Base-by-base conservation (phyloP, 2,329 filamentous ascomycete species). In the Sphaerulina vaccinii region DNA sequence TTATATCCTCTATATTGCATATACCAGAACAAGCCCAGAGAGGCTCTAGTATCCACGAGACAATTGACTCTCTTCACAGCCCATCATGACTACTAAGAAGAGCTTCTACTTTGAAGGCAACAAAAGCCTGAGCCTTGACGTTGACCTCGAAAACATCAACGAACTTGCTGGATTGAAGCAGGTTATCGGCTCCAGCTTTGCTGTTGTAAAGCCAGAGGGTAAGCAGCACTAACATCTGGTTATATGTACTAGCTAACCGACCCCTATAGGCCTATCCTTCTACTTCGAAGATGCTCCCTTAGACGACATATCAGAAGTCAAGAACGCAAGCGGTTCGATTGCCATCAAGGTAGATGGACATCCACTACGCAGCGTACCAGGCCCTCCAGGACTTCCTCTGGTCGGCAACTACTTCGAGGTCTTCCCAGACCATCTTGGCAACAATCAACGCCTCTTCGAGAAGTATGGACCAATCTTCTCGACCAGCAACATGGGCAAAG, bases 291-390 rank as follows among this genome's bases (percentile, higher is more conserved):
- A 54, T 4, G 43, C 24, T 7, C 37, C 39, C 19, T 37, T 60
- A 15, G 35, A 40, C 16, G 51, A 51, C 13, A 15, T 62, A 13
- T 47, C 53, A 5, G 57, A 59, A n/a, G 54, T 65, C 19, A 41
- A 57, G 36, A 44, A 24, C 10, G 33, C 58, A 23, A 29, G 55
- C 16, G 54, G 47, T 21, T 51, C 66, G 5, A 58, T 69, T 23
- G 61, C 56, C 49, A 70, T 80, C 55, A 74, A 71, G 3, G 71
- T 81, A 13, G 77, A 80, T 51, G 76, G 78, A 18, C 70, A 76
- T 32, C 61, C 69, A 3, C 73, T 81, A 5, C 75, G 74, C 1
- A 69, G 75, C 2, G 55, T 62, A 1, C 66, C 63, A 2, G 73
- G 70, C 1, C 79, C 70, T 15, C 56, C 55, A 21, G 65, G 67